Conservation (phyloP, 1,284 basidiomycete species). For the Gymnopus androsaceus region DNA sequence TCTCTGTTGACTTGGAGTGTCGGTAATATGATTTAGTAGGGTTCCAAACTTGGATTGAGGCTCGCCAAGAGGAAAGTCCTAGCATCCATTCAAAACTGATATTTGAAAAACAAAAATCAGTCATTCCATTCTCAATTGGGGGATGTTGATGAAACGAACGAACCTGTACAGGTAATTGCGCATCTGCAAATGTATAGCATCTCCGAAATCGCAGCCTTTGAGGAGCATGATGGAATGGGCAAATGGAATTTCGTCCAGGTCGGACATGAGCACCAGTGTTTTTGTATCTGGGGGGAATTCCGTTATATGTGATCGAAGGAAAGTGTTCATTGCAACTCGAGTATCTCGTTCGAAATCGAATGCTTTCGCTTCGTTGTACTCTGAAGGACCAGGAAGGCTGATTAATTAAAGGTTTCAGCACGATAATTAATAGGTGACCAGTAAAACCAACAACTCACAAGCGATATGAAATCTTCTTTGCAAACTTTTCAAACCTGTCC, state of each 20-base stretch:
- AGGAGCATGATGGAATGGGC: conserved; percentile 57
- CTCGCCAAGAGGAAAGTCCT: conserved; percentile 56
- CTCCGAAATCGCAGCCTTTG: conserved; percentile 57
- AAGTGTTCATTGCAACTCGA: conserved; percentile 43
- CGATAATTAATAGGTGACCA: no score
- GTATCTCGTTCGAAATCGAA: conserved; percentile 43
- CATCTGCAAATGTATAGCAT: conserved; percentile 65
- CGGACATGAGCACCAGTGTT: conserved; percentile 62
- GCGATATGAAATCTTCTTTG: conserved; percentile 54
- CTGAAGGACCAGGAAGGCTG: conserved; percentile 36
- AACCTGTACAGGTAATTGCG: conserved; percentile 66
- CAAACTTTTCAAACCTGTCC: conserved; percentile 51
- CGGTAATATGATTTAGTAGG: conserved; percentile 45
- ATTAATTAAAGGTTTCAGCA: background rate
- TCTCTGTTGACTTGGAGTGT: conserved; percentile 57
- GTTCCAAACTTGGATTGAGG: conserved; percentile 53
- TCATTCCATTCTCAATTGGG: background rate
- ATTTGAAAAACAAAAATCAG: background rate
- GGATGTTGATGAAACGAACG: conserved; percentile 2
- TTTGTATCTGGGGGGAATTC: conserved; percentile 33
- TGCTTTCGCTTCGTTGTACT: conserved; percentile 36
- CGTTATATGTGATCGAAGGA: conserved; percentile 41
- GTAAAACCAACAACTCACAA: conserved; percentile 43
- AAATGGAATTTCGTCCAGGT: conserved; percentile 71
- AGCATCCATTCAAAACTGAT: conserved; percentile 62